Evolutionary conservation across 208 protist species (phyloP), one percentile per base, ranked within the genome.

Genomic region (Tetramitus jugosus): DNA sequence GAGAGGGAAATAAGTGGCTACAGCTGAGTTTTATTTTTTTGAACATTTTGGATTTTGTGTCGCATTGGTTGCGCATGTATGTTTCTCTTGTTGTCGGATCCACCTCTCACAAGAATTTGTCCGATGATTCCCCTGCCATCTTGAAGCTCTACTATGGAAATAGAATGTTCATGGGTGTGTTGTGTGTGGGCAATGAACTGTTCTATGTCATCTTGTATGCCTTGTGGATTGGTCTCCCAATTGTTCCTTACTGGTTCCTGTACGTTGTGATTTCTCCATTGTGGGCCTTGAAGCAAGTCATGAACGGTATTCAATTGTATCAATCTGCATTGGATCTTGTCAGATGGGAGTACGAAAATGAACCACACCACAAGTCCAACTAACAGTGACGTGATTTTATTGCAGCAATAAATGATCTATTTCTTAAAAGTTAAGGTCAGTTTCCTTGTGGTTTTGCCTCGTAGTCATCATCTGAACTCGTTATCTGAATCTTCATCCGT

Each of bases 1-100:
- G n/a, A n/a, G 56, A 89, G 78, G 85, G 91, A 78, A 85, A 86
- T 29, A 81, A 84, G 77, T 86, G 87, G 26, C 86, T 89, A 80
- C 85, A 76, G 35, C 83, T 87, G 65, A 84, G 85, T 13, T 83
- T 90, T 40, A 83, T 89, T 17, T 84, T 77, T 29, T 85, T 96
- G 35, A 69, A 92, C 37, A 92, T 91, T 60, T 83, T 97, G 14
- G 94, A 97, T 80, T 86, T 96, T 45, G 84, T 85, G 33, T 94
- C 91, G 20, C 94, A 97, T 83, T 97, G 93, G 80, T 90, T 90
- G 80, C 87, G 91, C 67, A 96, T 95, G 91, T 96, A 95, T 83
- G 85, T 88, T 0, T 86, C 85, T 1, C 64, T 94, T 26, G 89
- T 88, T 64, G 49, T 89, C 2, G 76, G 80, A 26, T 88, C 89